Base-by-base conservation (phyloP, 441 rosid species). In the Erodium trifolium region DNA sequence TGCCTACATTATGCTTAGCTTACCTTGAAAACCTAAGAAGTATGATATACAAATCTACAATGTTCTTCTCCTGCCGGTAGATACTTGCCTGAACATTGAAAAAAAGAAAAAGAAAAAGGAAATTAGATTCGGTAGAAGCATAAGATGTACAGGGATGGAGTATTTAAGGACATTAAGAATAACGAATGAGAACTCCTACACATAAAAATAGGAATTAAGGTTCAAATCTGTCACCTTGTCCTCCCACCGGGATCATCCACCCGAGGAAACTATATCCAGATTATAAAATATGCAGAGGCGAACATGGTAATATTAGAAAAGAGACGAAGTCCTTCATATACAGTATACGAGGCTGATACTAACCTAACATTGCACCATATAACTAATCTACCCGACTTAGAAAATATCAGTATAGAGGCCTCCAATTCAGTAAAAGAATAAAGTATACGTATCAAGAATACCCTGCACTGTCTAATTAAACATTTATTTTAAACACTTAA, bases 1-100 rank as follows among this genome's bases (percentile, higher is more conserved):
- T 37, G 31, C 4, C 31, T 18, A 13, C 12, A 51, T 23, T 1
- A 31, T 57, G 31, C 66, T 63, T 47, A 65, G 23, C 74, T 71
- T 75, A 94, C 99, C 99, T 92, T 51, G 97, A 88, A 82, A 84
- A 90, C 71, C 99, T 86, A 70, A 94, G 88, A 68, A 90, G 96
- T 77, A 92, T 90, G 73, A 90, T 85, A 72, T 88, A 94, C 88
- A 94, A 84, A 81, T 94, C 97, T 45, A 92, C 88, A 5, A 89
- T 79, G 79, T 92, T 92, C 80, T 82, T 86, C 88, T 92, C 99
- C 23, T 85, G 92, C 11, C 95, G 72, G 70, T 94, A 86, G 66
- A 94, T 87, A 70, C 67, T 79, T 0, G 96, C 98, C 98, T 92
- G 84, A 53, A 71, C 31, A 13, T 43, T 43, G 7, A 34, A 62